These are phyloP conservation scores for Quercus phellos DNA, from an alignment of 331 rosid species.

Conservation along the genomic window DNA sequence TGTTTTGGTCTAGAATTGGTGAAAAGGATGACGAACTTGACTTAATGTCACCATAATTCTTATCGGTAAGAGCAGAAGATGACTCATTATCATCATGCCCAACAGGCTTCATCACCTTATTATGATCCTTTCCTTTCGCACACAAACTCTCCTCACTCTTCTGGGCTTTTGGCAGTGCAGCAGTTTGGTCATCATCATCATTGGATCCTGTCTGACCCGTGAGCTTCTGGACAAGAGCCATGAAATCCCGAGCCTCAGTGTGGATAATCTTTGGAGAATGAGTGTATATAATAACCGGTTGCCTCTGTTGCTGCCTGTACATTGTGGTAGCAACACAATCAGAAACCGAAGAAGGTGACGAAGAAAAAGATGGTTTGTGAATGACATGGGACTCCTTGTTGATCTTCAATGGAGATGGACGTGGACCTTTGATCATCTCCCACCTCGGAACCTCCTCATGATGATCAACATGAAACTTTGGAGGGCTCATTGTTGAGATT, in stretches of 20 bases:
- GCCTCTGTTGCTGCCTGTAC: slow-evolving; percentile 26
- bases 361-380: slow-evolving; percentile 29
- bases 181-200: not conserved
- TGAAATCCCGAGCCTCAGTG: slow-evolving; percentile 65
- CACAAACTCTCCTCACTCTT: not conserved
- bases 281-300: slow-evolving; percentile 73
- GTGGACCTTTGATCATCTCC: slow-evolving; percentile 38
- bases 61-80: not conserved
- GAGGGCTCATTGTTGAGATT: slow-evolving; percentile 24
- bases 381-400: slow-evolving; percentile 40
- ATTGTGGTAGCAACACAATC: not conserved
- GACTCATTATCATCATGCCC: slow-evolving; percentile 11
- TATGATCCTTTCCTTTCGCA: not conserved
- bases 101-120: not conserved
- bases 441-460: slow-evolving; percentile 10
- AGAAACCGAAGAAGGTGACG: slow-evolving; percentile 1
- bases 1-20: not conserved
- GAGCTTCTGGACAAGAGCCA: slow-evolving; percentile 83
- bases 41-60: slow-evolving; percentile 1
- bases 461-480: slow-evolving; percentile 12
- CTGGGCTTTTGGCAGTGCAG: not conserved
- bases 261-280: slow-evolving; percentile 83
- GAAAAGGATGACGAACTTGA: not conserved
- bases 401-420: slow-evolving; percentile 68
- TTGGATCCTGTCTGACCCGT: slow-evolving; percentile 50